Base-by-base conservation (phyloP, 2,329 filamentous ascomycete genomes). In the Beauveria rudraprayagi region DNA sequence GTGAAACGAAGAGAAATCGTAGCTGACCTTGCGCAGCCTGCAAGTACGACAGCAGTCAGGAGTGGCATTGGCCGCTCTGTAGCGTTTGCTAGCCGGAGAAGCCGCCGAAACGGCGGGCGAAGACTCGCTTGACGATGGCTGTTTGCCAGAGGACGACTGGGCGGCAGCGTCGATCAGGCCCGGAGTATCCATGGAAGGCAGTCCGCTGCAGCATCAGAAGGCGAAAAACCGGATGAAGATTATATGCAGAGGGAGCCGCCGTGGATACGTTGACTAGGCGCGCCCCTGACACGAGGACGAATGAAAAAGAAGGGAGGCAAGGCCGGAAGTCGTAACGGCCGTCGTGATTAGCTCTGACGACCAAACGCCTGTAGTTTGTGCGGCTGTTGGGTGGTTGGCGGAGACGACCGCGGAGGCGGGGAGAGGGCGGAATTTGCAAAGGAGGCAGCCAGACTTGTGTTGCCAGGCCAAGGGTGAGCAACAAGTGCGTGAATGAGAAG, bases 41-140 rank as follows among this genome's bases (percentile, higher is more conserved):
- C 73, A 76, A 24, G 72, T 76, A 61, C 71, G 72, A 65, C 73
- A 76, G 62, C 72, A 73, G 44, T 73, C 70, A 48, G 66, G 62
- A 41, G 66, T 40, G 41, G 64, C 59, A 24, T 69, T 62, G 19
- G 69, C 67, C 2, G 67, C 69, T 17, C 72, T 70, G 54, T 72
- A 70, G 26, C 72, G 70, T 61, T 74, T 75, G n/a, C 64, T 62
- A 30, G 68, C 63, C 30, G 68, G 64, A 16, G 66, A 65, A 44
- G 60, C 40, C 14, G 65, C 65, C 34, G 64, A 60, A 2, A 48
- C 16, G 6, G 63, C 61, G 24, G 66, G 43, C 26, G 55, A 50
- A n/a, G 62, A 56, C 24, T 56, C 60, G 46, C 24, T 50, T 59
- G 52, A 65, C 30, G 44, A 63, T 54, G 60, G 28, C 2, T 50